Conservation (phyloP, 106 monocot species). For the Posidonia australis region DNA sequence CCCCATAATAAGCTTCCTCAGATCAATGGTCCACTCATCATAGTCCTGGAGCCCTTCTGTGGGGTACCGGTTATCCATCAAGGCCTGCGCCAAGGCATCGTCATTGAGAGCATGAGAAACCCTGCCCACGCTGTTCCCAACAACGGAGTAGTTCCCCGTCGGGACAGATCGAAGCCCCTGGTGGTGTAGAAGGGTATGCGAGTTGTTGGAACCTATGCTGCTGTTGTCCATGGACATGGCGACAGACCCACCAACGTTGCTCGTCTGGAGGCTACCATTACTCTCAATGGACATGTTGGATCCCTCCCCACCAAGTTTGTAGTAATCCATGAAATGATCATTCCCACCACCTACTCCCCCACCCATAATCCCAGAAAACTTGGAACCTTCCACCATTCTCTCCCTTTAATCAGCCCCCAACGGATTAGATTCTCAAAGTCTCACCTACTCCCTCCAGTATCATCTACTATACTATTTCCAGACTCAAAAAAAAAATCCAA, state of each 20-base stretch:
- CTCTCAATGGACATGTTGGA: slow-evolving; percentile 71
- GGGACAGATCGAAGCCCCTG: slow-evolving; percentile 8
- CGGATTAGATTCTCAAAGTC: not conserved
- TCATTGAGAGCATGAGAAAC: slow-evolving; percentile 15
- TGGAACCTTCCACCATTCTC: slow-evolving; percentile 25
- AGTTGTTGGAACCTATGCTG: slow-evolving; percentile 54
- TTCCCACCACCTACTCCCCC: slow-evolving; percentile 7
- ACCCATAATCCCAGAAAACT: slow-evolving; percentile 30
- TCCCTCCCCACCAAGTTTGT: slow-evolving; percentile 41
- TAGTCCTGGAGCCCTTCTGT: slow-evolving; percentile 19
- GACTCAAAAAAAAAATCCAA: not conserved
- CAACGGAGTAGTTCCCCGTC: slow-evolving; percentile 7
- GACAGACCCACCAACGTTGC: slow-evolving; percentile 34
- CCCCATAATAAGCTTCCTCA: slow-evolving; percentile 21
- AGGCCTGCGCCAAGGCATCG: slow-evolving; percentile 26
- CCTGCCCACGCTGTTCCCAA: slow-evolving; percentile 14
- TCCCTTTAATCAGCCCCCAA: not conserved
- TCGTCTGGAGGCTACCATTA: slow-evolving; percentile 23
- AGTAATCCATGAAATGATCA: slow-evolving; percentile 45
- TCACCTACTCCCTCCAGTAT: too few relatives aligned
- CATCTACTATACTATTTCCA: not conserved
- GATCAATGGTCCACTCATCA: slow-evolving; percentile 28
- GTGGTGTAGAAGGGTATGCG: slow-evolving; percentile 28
- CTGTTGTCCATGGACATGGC: slow-evolving; percentile 45
- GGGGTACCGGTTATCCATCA: slow-evolving; percentile 16